Evolutionary conservation across 23 red algal species (phyloP).

Genomic region (Gracilariopsis chorda): DNA sequence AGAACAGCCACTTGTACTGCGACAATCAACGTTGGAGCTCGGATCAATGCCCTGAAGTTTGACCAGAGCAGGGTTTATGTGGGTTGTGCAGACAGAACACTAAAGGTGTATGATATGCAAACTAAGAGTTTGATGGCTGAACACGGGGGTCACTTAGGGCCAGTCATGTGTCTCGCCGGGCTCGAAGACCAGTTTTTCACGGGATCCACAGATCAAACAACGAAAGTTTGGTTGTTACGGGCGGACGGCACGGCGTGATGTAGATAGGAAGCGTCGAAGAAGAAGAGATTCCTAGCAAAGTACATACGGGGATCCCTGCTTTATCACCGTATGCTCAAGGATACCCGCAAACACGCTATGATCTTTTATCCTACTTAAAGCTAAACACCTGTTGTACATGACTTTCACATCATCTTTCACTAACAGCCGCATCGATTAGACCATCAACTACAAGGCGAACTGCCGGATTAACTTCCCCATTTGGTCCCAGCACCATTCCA

Average conservation of each 20-base stretch:
- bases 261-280: not conserved
- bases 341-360: constrained; percentile 26
- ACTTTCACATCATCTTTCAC: constrained; percentile 16
- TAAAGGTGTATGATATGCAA: constrained; percentile 43
- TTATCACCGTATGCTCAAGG: constrained; percentile 17
- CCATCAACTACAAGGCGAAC: constrained; percentile 49
- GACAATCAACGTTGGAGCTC: constrained; percentile 46
- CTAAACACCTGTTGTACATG: constrained; percentile 65
- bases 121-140: constrained; percentile 45
- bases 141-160: constrained; percentile 62
- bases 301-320: constrained; percentile 18
- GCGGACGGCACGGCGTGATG: not conserved
- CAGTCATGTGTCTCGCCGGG: constrained; percentile 46
- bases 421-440: constrained; percentile 22
- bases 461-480: constrained; percentile 11
- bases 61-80: constrained; percentile 52
- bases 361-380: constrained; percentile 20
- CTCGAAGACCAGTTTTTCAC: constrained; percentile 56
- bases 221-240: constrained; percentile 35
- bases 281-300: constrained; percentile 10
- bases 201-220: constrained; percentile 68
- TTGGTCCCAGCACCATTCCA: not conserved
- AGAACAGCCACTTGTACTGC: constrained; percentile 49
- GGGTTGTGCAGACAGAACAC: constrained; percentile 41
- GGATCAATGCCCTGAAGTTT: constrained; percentile 60